Evolutionary conservation across 1,139 yeast species (phyloP), one percentile per base, ranked within the genome.

Genomic region (Diutina ranongensis): DNA sequence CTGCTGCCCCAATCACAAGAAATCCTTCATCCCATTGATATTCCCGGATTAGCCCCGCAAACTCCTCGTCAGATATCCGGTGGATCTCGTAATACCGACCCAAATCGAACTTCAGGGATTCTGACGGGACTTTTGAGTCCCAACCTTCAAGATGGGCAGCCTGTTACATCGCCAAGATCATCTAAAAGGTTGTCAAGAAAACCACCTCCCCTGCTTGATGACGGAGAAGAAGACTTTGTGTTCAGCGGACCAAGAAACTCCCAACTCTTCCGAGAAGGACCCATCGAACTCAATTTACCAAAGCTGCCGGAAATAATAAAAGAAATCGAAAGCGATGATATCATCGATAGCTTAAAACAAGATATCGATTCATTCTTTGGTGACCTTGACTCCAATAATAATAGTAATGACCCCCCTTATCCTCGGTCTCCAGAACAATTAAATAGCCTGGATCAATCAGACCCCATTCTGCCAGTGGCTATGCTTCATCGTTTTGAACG

Each of bases 131-230:
- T 31, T 4, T 31, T 34, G 15, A 34, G 36, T 13, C 36, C 36
- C 5, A 20, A 22, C 15, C 10, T 25, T 21, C 19, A 25, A 12
- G 10, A 7, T 10, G 7, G 2, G 13, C 31, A 13, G 1, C 21
- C 12, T 2, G 4, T 28, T 10, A 21, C 40, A 15, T 9, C 32
- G n/a, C 31, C 32, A n/a, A 25, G 20, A 15, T 2, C 13, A 20
- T n/a, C 18, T n/a, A 38, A 38, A 27, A 31, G 42, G 31, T 27
- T 38, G 9, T 38, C 42, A 4, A 22, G 42, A 8, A 38, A 38
- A 16, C 42, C 42, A 5, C 42, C 42, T 20, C 42, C 42, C 4
- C 15, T n/a, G 16, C 40, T 35, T 28, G 40, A 35, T n/a, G 42
- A 25, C 4, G 28, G 15, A 3, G 42, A 38, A 20, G 40, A 36